Percentiles rank a stretch among this genome's conserved stretches.
phyloP scores from a whole-genome alignment of 2,329 filamentous ascomycete species.

The Diaporthe humulicola region DNA sequence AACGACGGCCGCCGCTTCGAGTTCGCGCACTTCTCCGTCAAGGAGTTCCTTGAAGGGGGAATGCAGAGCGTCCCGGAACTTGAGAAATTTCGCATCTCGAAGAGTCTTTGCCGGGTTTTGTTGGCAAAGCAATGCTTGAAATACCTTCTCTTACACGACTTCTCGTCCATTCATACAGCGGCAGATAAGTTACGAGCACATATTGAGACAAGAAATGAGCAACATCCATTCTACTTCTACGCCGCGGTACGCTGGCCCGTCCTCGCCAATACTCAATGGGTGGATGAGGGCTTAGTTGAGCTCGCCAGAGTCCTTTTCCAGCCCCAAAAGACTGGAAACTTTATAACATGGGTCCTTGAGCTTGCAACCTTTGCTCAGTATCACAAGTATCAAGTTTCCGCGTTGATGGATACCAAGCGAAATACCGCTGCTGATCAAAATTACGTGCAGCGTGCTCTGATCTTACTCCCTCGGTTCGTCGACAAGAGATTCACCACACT shows the following conservation, averaged over 20 bases:
- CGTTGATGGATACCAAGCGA: no score
- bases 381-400: no score
- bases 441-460: background rate
- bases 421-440: no score
- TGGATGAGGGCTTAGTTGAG: background rate
- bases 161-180: background rate
- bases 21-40: slow-evolving; percentile 13
- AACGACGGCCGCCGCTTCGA: background rate
- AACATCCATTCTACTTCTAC: slow-evolving; percentile 17
- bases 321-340: background rate
- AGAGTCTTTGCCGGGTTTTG: background rate
- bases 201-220: background rate
- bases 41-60: background rate
- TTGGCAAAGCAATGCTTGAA: background rate
- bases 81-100: background rate
- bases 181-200: rapidly evolving
- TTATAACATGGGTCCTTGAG: slow-evolving; percentile 3
- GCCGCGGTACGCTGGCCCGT: background rate
- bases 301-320: background rate
- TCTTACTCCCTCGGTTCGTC: background rate
- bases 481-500: slow-evolving; percentile 3
- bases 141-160: background rate
- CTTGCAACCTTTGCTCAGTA: background rate
- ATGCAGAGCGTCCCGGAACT: background rate
- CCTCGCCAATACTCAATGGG: background rate